Evolutionary conservation across 306 rosid species (phyloP).

Genomic region (Neltuma alba): DNA sequence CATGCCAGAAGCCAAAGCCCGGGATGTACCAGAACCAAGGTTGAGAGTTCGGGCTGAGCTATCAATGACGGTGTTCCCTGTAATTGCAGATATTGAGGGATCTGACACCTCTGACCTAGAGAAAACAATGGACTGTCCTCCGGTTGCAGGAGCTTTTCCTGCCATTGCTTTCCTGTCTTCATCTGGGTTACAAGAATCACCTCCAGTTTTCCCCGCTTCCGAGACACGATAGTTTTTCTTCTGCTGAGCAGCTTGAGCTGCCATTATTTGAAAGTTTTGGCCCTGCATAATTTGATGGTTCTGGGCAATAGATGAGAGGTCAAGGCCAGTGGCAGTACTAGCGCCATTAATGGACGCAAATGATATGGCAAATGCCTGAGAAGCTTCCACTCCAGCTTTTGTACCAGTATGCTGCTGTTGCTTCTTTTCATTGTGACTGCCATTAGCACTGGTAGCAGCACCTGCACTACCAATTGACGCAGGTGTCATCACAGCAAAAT

Average conservation of each 20-base stretch:
- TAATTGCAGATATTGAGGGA: conserved; percentile 51
- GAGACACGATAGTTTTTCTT: conserved; percentile 62
- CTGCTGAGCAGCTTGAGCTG: conserved; percentile 74
- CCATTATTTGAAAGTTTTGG: conserved; percentile 61
- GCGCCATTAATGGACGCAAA: conserved; percentile 70
- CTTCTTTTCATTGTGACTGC: conserved; percentile 68
- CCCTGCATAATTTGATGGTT: conserved; percentile 65
- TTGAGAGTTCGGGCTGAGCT: conserved; percentile 67
- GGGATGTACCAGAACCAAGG: conserved; percentile 56
- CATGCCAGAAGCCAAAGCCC: conserved; percentile 59
- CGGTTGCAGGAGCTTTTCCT: conserved; percentile 55
- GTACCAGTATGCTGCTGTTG: conserved; percentile 61
- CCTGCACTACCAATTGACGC: conserved; percentile 49
- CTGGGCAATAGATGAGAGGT: conserved; percentile 68
- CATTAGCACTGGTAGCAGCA: conserved; percentile 51
- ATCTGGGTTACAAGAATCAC: conserved; percentile 63
- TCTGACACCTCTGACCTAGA: conserved; percentile 73
- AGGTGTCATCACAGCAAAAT: conserved; percentile 75
- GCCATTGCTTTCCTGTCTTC: conserved; percentile 73
- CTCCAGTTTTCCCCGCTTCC: conserved; percentile 66
- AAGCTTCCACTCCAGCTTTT: conserved; percentile 63
- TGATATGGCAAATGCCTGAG: conserved; percentile 81
- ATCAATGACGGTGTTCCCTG: conserved; percentile 67
- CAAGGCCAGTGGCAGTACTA: conserved; percentile 61
- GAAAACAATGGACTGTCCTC: conserved; percentile 83